Percentiles rank a stretch among this genome's conserved stretches.
Conservation (phyloP, 2,329 filamentous ascomycete genomes). For the Botrytis aclada region DNA sequence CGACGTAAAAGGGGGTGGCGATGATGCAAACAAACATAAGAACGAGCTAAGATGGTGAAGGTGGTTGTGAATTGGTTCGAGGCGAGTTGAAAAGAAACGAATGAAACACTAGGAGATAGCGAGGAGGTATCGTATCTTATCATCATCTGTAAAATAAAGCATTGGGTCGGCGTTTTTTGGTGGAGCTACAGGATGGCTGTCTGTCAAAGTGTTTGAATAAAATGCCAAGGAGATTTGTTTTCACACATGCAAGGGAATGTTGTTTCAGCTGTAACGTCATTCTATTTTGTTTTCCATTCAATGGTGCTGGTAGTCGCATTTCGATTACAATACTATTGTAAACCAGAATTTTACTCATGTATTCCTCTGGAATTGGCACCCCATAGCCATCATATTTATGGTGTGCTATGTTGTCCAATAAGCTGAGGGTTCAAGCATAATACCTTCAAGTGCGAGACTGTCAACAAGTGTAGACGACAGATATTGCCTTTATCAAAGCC, state of each 20-base stretch:
- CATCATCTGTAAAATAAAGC: conserved; percentile 9
- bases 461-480: background rate
- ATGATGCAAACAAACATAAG: conserved; percentile 29
- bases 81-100: background rate
- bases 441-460: background rate
- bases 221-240: background rate
- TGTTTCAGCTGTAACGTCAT: background rate
- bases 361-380: background rate
- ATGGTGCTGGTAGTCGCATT: background rate
- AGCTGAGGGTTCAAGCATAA: background rate
- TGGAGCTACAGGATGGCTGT: background rate
- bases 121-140: background rate
- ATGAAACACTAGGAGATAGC: background rate
- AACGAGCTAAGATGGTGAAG: conserved; percentile 34
- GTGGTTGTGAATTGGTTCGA: background rate
- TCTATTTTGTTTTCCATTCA: background rate
- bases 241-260: background rate
- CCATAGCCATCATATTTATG: background rate
- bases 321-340: background rate
- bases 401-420: background rate
- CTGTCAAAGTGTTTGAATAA: background rate
- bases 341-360: background rate
- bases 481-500: background rate
- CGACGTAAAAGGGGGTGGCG: conserved; percentile 21
- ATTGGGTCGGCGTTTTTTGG: conserved; percentile 5